Conservation (phyloP, 2,329 filamentous ascomycete species). For the Penicillium hordei region DNA sequence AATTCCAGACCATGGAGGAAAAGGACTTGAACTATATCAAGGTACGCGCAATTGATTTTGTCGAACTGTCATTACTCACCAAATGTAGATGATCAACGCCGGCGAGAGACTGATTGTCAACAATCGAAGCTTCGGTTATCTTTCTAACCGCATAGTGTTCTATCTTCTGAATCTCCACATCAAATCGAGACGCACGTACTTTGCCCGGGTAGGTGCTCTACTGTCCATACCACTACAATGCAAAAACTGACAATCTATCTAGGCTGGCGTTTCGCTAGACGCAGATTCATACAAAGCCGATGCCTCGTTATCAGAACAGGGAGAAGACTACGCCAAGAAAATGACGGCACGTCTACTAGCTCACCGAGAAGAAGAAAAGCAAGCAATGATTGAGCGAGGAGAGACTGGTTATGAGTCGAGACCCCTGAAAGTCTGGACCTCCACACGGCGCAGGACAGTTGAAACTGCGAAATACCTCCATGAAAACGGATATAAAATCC, state of each 20-base stretch:
- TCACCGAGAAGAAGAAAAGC: constrained; percentile 79
- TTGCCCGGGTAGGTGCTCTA: constrained; percentile 62
- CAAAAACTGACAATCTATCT: constrained; percentile 18
- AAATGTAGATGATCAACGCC: constrained; percentile 81
- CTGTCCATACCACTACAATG: background rate
- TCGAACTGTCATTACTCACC: constrained; percentile 13
- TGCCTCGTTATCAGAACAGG: constrained; percentile 76
- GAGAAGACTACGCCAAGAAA: constrained; percentile 74
- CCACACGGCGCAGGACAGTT: constrained; percentile 82
- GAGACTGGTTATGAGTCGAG: constrained; percentile 69
- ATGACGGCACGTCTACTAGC: constrained; percentile 82
- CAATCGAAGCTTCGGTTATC: constrained; percentile 93
- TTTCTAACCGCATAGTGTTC: constrained; percentile 96
- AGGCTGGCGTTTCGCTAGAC: constrained; percentile 78
- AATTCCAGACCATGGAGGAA: constrained; percentile 96
- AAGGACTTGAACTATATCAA: constrained; percentile 94
- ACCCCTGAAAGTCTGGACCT: constrained; percentile 90
- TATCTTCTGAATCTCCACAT: constrained; percentile 97
- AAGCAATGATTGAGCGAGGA: constrained; percentile 65
- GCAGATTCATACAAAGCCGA: constrained; percentile 92
- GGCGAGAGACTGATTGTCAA: constrained; percentile 92
- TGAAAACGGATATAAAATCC: constrained; percentile 76
- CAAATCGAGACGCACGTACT: constrained; percentile 91
- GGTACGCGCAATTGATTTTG: constrained; percentile 28
- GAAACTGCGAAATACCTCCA: constrained; percentile 85